Conservation (phyloP, 495 filamentous ascomycete species). For the Xylaria castorea region DNA sequence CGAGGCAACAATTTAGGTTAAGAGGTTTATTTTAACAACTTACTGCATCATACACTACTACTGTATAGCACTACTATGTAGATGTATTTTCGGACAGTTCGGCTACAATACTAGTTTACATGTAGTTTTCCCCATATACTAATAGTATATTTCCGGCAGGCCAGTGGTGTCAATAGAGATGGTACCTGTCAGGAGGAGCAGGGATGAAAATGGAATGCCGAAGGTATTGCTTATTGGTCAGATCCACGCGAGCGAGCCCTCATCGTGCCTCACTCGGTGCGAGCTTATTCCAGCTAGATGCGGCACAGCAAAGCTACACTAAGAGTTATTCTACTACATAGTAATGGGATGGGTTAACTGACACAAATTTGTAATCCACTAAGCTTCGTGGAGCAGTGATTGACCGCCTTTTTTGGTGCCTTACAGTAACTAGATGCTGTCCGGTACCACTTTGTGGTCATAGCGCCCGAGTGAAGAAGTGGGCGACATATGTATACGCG, state of each 20-base stretch:
- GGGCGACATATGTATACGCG: not conserved
- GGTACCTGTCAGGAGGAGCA: not conserved
- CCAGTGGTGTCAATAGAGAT: not conserved
- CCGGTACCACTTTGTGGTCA: not conserved
- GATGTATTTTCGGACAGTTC: not conserved
- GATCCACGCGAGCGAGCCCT: not conserved
- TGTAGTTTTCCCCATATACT: not conserved
- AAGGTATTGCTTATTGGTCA: slow-evolving; percentile 6
- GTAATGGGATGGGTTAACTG: not conserved
- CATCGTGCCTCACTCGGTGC: not conserved
- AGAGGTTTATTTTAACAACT: not conserved
- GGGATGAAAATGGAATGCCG: slow-evolving; percentile 6
- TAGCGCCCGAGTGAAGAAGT: not conserved
- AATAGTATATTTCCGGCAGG: not conserved
- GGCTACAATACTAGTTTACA: not conserved
- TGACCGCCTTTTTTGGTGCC: slow-evolving; percentile 9
- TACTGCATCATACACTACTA: not conserved
- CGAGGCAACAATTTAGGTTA: not conserved
- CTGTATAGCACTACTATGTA: not conserved
- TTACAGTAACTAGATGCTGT: not conserved
- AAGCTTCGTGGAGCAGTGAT: slow-evolving; percentile 1
- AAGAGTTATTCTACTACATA: not conserved
- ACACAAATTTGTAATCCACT: slow-evolving; percentile 6
- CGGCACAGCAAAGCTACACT: slow-evolving; percentile 15
- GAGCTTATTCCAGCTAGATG: slow-evolving; percentile 12